Evolutionary conservation across 108 stramenopile species (phyloP), one percentile per base, ranked within the genome.

Genomic region (Pinguiococcus pyrenoidosus): DNA sequence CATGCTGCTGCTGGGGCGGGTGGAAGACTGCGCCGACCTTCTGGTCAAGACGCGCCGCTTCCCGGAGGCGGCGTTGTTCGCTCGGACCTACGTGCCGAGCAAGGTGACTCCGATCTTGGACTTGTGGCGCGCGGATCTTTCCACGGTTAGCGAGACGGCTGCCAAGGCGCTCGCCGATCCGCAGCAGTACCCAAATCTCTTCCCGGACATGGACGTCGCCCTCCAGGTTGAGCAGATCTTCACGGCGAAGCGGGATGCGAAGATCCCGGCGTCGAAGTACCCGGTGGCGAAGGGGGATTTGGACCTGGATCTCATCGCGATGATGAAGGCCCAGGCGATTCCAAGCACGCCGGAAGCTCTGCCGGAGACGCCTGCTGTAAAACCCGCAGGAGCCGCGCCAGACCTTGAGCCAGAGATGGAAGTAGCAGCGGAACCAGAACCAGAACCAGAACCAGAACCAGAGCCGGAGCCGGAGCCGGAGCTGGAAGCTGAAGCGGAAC

Each of bases 41-140:
- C 78, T 99, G 22, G 59, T 87, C 20, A 44, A 71, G 13, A 83
- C 85, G 23, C 83, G 84, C 32, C 74, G 97, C 25, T 54, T 91
- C n/a, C 92, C 97, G 0, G 93, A 96, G 62, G 93, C 97, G 32
- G 93, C 94, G 9, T 83, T 99, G 72, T 83, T 99, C 64, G 90
- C 86, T 22, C 83, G 97, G 32, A 93, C 93, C 5, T 96, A 92
- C 63, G 65, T 89, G 28, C 97, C 97, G 10, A 90, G 88, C 3
- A 67, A 78, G 23, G 75, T 94, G 47, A 73, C 87, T 4, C 77
- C 83, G 42, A 75, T 87, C 45, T 87, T 96, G 2, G 72, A 66
- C 8, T 49, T 91, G 13, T 99, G 97, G 97, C 91, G 86, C 63
- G 56, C 68, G 38, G 87, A 92, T 56, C 71, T 99, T 29, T 13